A percentile compares a stretch with the other conserved stretches of the same genome.
Evolutionary conservation across 257 asterid species (phyloP).

Genomic region (Ilex asprella): DNA sequence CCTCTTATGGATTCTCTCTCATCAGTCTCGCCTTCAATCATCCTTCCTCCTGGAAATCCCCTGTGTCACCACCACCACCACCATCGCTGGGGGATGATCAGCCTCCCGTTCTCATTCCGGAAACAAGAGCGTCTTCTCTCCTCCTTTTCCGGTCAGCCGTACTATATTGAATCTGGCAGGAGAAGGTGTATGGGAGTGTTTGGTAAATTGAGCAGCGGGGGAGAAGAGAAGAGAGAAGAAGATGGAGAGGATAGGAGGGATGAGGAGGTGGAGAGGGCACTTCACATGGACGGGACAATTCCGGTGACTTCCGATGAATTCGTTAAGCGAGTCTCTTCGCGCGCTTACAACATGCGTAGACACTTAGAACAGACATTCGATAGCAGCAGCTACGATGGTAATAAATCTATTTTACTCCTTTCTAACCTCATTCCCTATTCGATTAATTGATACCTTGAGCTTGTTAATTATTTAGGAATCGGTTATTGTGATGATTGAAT

Average conservation of each 20-base stretch:
- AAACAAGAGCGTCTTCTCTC: conserved; percentile 17
- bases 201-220: conserved; percentile 28
- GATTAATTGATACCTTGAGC: not conserved
- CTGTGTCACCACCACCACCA: conserved; percentile 27
- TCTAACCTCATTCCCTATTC: not conserved
- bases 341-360: conserved; percentile 89
- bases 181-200: conserved; percentile 14
- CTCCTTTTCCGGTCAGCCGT: conserved; percentile 9
- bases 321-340: conserved; percentile 84
- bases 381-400: conserved; percentile 92
- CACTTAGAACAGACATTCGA: conserved; percentile 82
- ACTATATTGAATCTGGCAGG: not conserved
- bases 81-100: conserved; percentile 31
- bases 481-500: not conserved
- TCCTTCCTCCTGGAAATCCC: conserved; percentile 33
- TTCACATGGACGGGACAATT: conserved; percentile 84
- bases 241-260: conserved; percentile 42
- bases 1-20: conserved; percentile 54
- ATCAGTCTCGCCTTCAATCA: conserved; percentile 50
- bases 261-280: conserved; percentile 77
- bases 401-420: not conserved
- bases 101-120: conserved; percentile 12
- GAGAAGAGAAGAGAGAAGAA: conserved; percentile 15
- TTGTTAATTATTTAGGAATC: not conserved
- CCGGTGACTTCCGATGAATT: conserved; percentile 73